Evolutionary conservation across 768 basidiomycete species (phyloP).

Genomic region (Podaxis sp.): DNA sequence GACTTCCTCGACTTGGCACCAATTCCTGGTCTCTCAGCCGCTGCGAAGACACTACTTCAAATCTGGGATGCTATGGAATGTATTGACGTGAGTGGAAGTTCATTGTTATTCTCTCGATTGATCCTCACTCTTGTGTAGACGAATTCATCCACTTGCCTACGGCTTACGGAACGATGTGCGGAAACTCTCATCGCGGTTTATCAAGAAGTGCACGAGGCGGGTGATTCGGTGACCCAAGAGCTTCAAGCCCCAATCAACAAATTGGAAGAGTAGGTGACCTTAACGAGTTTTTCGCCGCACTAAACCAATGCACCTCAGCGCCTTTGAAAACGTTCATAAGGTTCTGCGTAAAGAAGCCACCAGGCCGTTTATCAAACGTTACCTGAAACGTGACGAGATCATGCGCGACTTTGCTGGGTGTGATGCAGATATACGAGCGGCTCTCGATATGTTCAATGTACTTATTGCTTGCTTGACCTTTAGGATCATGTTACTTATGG

Average conservation of each 20-base stretch:
- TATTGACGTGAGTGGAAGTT: constrained; percentile 44
- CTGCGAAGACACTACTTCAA: constrained; percentile 39
- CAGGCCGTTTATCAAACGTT: constrained; percentile 76
- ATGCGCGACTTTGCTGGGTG: constrained; percentile 26
- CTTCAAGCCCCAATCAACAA: constrained; percentile 42
- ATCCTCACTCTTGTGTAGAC: constrained; percentile 28
- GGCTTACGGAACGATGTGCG: constrained; percentile 59
- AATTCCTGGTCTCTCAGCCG: constrained; percentile 45
- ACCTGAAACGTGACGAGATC: constrained; percentile 69
- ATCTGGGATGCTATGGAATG: constrained; percentile 53
- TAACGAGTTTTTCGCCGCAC: too few species aligned
- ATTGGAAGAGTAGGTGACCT: constrained; percentile 34
- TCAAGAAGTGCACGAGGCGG: constrained; percentile 46
- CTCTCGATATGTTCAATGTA: constrained; percentile 48
- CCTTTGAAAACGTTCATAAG: constrained; percentile 9
- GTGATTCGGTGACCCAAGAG: constrained; percentile 34
- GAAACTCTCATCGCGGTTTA: constrained; percentile 50
- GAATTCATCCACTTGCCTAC: constrained; percentile 53
- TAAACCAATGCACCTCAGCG: not conserved
- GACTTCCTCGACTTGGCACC: constrained; percentile 42
- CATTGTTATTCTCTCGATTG: not conserved
- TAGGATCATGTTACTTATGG: not conserved
- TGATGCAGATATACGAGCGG: constrained; percentile 21
- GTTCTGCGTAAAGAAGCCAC: constrained; percentile 37
- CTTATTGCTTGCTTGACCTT: constrained; percentile 11